Evolutionary conservation across 2,329 filamentous ascomycete species (phyloP), one percentile per base, ranked within the genome.

Genomic region (Biscogniauxia marginata): DNA sequence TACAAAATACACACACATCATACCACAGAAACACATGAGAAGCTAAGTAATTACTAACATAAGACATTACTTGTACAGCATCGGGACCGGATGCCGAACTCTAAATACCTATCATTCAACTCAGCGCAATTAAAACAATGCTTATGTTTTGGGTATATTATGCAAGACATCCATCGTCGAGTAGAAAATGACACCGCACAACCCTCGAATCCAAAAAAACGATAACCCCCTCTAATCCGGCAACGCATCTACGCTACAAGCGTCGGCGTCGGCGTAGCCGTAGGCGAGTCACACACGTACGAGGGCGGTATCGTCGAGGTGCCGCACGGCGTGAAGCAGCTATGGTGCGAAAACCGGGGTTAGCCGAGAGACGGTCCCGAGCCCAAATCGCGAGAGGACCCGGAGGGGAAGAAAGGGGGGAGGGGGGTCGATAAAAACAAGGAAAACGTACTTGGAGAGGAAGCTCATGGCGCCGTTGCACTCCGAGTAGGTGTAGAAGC

Each of bases 311-410:
- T 49, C 4, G 61, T 63, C 4, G 20, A 43, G 3, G 61, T 61
- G 3, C 59, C 61, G 21, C 61, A 63, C 4, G 59, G 59, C 1
- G 61, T 63, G 50, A 57, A 63, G 48, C 61, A 63, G 24, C 61
- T 63, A 9, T 39, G 11, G 13, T 16, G 9, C 5, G 30, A 6
- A n/a, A 49, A 7, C 30, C n/a, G 23, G n/a, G 20, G 11, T 39
- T 11, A 56, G n/a, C 23, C 20, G 7, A n/a, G 16, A 21, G 7
- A 16, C 20, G n/a, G n/a, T n/a, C n/a, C n/a, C n/a, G n/a, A n/a
- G n/a, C n/a, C n/a, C n/a, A n/a, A n/a, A n/a, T n/a, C n/a, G n/a
- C n/a, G n/a, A n/a, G n/a, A n/a, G n/a, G n/a, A n/a, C n/a, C n/a
- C n/a, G n/a, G n/a, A n/a, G n/a, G n/a, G n/a, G 8, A 16, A 11